Base-by-base conservation (phyloP, 345 rosid genomes). In the Salix purpurea region DNA sequence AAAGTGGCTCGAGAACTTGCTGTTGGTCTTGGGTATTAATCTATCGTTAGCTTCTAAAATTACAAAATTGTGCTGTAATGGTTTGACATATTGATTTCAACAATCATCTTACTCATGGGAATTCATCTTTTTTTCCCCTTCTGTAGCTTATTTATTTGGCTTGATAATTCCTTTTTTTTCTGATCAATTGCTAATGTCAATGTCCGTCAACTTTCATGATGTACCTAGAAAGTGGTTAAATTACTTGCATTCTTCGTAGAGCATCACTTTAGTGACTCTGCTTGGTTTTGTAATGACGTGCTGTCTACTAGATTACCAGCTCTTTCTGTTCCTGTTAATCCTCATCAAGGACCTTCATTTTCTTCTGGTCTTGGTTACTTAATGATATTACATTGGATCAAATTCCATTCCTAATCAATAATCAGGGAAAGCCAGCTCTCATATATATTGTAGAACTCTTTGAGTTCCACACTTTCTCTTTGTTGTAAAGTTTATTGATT, bases 1-100 rank as follows among this genome's bases (percentile, higher is more conserved):
- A 91, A 86, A 77, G 97, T 92, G 52, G 89, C 89, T 65, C 85
- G 80, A n/a, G 94, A 92, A 83, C 89, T 92, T 66, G 97, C 94
- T 0, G 90, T 88, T 67, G 97, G 97, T 67, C 92, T 90, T 30
- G 93, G 97, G 97, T 92, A 91, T 60, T 74, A 65, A 30, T 66
- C 19, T 50, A 30, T 80, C 77, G 65, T 72, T 73, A 46, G 52
- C 52, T 4, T 46, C 52, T 46, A 4, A 46, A 15, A 15, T 12
- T 12, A 46, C 18, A 46, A 13, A 13, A 36, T 24, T 62, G 42
- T 34, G 18, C 37, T 30, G 39, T 73, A 42, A 18, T 73, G 19
- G 19, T 28, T 18, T 62, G 24, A 40, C 15, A 24, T 61, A 9
- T 74, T 24, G 37, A 44, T 64, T 64, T 21, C n/a, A 15, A 36